Percentiles rank a stretch among this genome's conserved stretches.
Conservation (phyloP, 192 early-diverging fungal genomes). For the Lobosporangium transversale region DNA sequence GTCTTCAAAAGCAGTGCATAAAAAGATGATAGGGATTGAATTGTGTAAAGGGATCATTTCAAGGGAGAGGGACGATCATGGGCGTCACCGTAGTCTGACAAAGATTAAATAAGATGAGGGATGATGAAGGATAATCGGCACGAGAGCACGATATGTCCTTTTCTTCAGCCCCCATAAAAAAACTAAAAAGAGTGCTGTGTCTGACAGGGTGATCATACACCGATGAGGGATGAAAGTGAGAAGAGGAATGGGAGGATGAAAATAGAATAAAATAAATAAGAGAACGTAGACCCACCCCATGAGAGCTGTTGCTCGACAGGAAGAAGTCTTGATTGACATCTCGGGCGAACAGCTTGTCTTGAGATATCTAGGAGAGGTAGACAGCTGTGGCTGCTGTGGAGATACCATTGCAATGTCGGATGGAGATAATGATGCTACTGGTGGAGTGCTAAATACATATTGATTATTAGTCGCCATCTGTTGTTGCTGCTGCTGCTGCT, state of each 20-base stretch:
- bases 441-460: conserved; percentile 32
- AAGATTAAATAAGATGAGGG: too few species aligned
- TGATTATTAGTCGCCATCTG: conserved; percentile 28
- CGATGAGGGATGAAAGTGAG: too few species aligned
- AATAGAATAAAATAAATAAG: background rate
- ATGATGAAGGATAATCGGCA: too few species aligned
- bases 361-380: conserved; percentile 15
- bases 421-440: conserved; percentile 20
- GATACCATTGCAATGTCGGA: conserved; percentile 8
- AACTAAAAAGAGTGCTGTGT: too few species aligned
- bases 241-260: background rate
- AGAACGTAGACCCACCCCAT: conserved; percentile 20
- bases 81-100: too few species aligned
- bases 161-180: too few species aligned
- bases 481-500: conserved; percentile 23
- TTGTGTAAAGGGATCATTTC: too few species aligned
- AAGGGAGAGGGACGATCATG: too few species aligned
- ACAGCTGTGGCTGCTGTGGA: conserved; percentile 14
- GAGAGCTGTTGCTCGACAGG: conserved; percentile 46
- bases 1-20: background rate
- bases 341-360: conserved; percentile 43
- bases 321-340: conserved; percentile 46
- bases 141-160: too few species aligned
- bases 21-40: too few species aligned
- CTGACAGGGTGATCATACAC: too few species aligned